A percentile compares a stretch with the other conserved stretches of the same genome.
Conservation (phyloP, 768 basidiomycete species). For the Solioccasus polychromus region DNA sequence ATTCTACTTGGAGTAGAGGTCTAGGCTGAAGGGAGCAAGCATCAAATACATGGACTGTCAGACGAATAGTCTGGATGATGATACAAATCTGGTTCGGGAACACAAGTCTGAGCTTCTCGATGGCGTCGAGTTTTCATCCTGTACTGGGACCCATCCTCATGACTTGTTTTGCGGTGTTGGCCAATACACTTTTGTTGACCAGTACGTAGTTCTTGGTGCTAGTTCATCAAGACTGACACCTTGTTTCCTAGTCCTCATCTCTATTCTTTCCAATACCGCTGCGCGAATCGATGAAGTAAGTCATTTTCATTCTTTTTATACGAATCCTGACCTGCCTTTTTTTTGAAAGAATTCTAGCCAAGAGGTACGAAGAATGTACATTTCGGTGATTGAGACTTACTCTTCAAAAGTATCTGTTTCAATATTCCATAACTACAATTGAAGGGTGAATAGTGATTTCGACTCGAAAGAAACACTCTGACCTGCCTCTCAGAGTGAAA, state of each 20-base stretch:
- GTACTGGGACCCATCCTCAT: slow-evolving; percentile 77
- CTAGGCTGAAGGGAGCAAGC: slow-evolving; percentile 31
- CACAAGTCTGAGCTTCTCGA: slow-evolving; percentile 56
- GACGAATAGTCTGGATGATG: slow-evolving; percentile 77
- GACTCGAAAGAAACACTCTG: not conserved
- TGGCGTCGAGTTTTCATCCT: slow-evolving; percentile 60
- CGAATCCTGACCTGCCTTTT: not conserved
- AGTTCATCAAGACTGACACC: slow-evolving; percentile 2
- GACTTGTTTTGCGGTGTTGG: slow-evolving; percentile 75
- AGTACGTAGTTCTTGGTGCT: slow-evolving; percentile 45
- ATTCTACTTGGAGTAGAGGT: not conserved
- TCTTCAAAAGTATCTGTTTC: slow-evolving; percentile 72
- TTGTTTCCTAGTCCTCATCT: slow-evolving; percentile 58
- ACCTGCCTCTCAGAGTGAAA: slow-evolving; percentile 57
- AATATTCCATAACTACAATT: slow-evolving; percentile 81
- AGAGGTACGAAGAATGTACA: slow-evolving; percentile 40
- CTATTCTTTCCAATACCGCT: slow-evolving; percentile 88
- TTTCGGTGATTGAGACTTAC: slow-evolving; percentile 12
- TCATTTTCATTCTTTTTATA: not conserved
- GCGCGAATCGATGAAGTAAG: slow-evolving; percentile 66
- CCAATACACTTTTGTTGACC: slow-evolving; percentile 76
- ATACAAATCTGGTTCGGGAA: slow-evolving; percentile 87
- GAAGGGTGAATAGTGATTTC: slow-evolving; percentile 58
- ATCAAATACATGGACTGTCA: slow-evolving; percentile 30
- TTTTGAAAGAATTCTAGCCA: slow-evolving; percentile 51